Percentiles rank a stretch among this genome's conserved stretches.
Evolutionary conservation across 2,329 filamentous ascomycete species (phyloP).

Genomic region (Phialocephala sp.): DNA sequence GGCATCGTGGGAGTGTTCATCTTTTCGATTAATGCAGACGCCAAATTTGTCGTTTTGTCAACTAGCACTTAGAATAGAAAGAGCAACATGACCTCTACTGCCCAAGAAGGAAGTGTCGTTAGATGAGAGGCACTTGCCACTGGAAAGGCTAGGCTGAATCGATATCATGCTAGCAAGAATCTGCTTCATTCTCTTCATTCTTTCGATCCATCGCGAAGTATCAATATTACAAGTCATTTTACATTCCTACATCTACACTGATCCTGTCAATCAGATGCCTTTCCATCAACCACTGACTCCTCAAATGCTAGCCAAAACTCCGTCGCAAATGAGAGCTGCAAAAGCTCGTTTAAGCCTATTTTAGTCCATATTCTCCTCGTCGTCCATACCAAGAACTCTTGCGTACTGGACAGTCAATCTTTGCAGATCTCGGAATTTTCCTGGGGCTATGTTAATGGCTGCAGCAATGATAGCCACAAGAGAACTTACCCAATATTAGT

Average conservation of each 20-base stretch:
- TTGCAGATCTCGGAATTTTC: constrained; percentile 94
- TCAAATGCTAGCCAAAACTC: constrained; percentile 34
- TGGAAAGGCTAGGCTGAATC: neutral
- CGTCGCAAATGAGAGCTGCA: constrained; percentile 28
- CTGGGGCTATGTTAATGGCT: constrained; percentile 51
- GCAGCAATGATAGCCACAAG: neutral
- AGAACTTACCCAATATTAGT: constrained; percentile 81
- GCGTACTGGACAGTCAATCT: constrained; percentile 95
- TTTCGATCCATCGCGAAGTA: neutral
- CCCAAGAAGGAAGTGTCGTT: constrained; percentile 2
- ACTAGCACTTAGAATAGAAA: too few species aligned
- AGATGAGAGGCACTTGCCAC: constrained; percentile 5
- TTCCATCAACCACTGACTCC: constrained; percentile 16
- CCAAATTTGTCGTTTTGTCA: neutral
- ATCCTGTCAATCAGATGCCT: neutral
- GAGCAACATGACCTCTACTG: neutral
- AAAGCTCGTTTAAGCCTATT: constrained; percentile 10
- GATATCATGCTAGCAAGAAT: neutral
- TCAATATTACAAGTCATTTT: constrained; percentile 13
- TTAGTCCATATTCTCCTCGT: constrained; percentile 37
- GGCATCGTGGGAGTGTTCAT: constrained; percentile 31
- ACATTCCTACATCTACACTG: constrained; percentile 12
- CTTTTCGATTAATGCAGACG: neutral
- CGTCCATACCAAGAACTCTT: constrained; percentile 70
- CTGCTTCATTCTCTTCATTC: neutral